Evolutionary conservation across 1,139 yeast species (phyloP).

Genomic region (Diutina siamensis): DNA sequence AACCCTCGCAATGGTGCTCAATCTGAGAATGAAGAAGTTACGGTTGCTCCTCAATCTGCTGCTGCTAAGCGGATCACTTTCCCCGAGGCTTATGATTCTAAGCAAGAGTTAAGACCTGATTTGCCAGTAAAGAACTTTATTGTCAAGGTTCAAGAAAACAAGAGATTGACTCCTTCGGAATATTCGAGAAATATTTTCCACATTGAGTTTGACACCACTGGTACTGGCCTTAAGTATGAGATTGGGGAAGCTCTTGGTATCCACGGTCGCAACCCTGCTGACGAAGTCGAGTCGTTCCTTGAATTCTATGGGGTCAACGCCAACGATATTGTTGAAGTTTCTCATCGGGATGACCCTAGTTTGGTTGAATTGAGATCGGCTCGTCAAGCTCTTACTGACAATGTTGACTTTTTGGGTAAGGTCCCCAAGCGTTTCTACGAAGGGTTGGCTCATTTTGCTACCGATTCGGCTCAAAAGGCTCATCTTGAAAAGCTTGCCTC

Average conservation of each 20-base stretch:
- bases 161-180: slow-evolving; percentile 82
- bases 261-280: slow-evolving; percentile 74
- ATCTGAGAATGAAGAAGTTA: slow-evolving; percentile 22
- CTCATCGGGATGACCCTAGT: slow-evolving; percentile 53
- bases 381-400: slow-evolving; percentile 68
- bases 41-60: slow-evolving; percentile 32
- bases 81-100: slow-evolving; percentile 62
- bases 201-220: slow-evolving; percentile 83
- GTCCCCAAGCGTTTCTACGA: slow-evolving; percentile 95
- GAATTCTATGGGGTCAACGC: slow-evolving; percentile 60
- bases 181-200: slow-evolving; percentile 95
- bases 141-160: slow-evolving; percentile 84
- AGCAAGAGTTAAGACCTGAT: slow-evolving; percentile 70
- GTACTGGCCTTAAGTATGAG: slow-evolving; percentile 83
- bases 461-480: slow-evolving; percentile 55
- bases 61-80: slow-evolving; percentile 66
- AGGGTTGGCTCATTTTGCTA: slow-evolving; percentile 61
- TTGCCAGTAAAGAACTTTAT: slow-evolving; percentile 76
- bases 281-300: slow-evolving; percentile 58
- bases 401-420: slow-evolving; percentile 82
- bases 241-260: slow-evolving; percentile 97
- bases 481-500: slow-evolving; percentile 54
- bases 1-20: slow-evolving; percentile 40
- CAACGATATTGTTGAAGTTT: slow-evolving; percentile 55
- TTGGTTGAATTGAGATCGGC: slow-evolving; percentile 66